Percentiles rank a stretch among this genome's conserved stretches.
Conservation (phyloP, 1,139 yeast genomes). For the Diutina siamensis region DNA sequence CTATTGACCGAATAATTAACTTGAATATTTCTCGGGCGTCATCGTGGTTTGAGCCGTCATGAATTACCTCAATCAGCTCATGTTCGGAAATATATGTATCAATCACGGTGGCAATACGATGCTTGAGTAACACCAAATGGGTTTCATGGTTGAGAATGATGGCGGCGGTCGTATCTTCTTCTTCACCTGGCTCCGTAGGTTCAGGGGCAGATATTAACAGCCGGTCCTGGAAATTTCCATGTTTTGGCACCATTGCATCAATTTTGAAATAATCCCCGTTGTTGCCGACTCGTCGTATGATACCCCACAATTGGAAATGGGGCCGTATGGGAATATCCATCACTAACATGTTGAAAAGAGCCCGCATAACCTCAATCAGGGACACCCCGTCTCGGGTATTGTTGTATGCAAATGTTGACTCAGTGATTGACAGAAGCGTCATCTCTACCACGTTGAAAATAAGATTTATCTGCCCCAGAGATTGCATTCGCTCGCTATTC, state of each 20-base stretch:
- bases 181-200: conserved; percentile 15
- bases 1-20: conserved; percentile 33
- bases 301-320: conserved; percentile 37
- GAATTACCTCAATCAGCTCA: conserved; percentile 19
- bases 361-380: conserved; percentile 14
- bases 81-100: conserved; percentile 28
- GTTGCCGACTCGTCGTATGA: conserved; percentile 43
- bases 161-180: conserved; percentile 1
- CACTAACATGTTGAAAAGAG: conserved; percentile 28
- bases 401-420: conserved; percentile 17
- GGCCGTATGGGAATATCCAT: conserved; percentile 30
- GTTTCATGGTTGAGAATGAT: conserved; percentile 25
- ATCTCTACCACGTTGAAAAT: conserved; percentile 26
- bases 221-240: conserved; percentile 16
- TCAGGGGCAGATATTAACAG: conserved; percentile 20
- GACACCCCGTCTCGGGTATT: conserved; percentile 10
- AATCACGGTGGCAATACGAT: conserved; percentile 31
- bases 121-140: conserved; percentile 28
- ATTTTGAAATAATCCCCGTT: conserved; percentile 27
- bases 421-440: conserved; percentile 26
- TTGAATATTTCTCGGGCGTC: conserved; percentile 25
- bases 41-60: conserved; percentile 6
- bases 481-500: conserved; percentile 27
- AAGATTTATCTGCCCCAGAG: conserved; percentile 27
- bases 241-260: conserved; percentile 21